A percentile compares a stretch with the other conserved stretches of the same genome.
Evolutionary conservation across 2,329 filamentous ascomycete genomes (phyloP).

Genomic region (Macrophomina phaseolina): DNA sequence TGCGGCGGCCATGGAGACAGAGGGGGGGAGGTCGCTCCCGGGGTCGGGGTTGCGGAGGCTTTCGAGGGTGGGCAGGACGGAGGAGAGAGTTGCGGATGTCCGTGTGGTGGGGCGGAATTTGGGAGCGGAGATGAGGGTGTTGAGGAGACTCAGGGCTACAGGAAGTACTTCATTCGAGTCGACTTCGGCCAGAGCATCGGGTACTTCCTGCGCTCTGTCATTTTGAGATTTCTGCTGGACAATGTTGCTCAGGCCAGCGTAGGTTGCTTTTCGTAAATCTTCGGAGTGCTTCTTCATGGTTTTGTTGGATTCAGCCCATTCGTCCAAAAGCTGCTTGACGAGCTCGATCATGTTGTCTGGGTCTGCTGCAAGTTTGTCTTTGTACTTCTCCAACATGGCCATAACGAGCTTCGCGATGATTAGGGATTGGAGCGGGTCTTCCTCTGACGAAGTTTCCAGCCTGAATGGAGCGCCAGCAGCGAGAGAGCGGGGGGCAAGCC

Average conservation of each 20-base stretch:
- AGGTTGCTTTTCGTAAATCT: slow-evolving; percentile 34
- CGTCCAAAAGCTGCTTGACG: slow-evolving; percentile 63
- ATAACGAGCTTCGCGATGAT: slow-evolving; percentile 68
- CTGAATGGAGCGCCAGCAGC: slow-evolving; percentile 24
- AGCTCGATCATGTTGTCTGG: slow-evolving; percentile 70
- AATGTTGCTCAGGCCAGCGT: slow-evolving; percentile 37
- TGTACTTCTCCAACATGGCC: slow-evolving; percentile 66
- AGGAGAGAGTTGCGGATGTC: slow-evolving; percentile 35
- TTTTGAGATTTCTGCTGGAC: slow-evolving; percentile 28
- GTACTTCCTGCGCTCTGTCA: neutral
- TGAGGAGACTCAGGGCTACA: slow-evolving; percentile 50
- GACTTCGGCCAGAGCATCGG: slow-evolving; percentile 26
- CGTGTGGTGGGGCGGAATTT: slow-evolving; percentile 40
- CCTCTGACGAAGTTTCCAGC: slow-evolving; percentile 37
- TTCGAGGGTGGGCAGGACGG: slow-evolving; percentile 36
- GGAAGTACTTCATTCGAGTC: slow-evolving; percentile 46
- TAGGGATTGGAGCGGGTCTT: slow-evolving; percentile 57
- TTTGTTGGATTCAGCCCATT: slow-evolving; percentile 49
- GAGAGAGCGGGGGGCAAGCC: slow-evolving; percentile 52
- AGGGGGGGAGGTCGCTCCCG: slow-evolving; percentile 47
- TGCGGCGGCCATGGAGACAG: slow-evolving; percentile 6
- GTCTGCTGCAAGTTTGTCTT: slow-evolving; percentile 67
- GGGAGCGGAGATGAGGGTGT: slow-evolving; percentile 41
- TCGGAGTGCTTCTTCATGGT: slow-evolving; percentile 47
- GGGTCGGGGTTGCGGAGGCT: slow-evolving; percentile 34